Evolutionary conservation across 106 monocot genomes (phyloP).

Genomic region (Triglochin maritima): DNA sequence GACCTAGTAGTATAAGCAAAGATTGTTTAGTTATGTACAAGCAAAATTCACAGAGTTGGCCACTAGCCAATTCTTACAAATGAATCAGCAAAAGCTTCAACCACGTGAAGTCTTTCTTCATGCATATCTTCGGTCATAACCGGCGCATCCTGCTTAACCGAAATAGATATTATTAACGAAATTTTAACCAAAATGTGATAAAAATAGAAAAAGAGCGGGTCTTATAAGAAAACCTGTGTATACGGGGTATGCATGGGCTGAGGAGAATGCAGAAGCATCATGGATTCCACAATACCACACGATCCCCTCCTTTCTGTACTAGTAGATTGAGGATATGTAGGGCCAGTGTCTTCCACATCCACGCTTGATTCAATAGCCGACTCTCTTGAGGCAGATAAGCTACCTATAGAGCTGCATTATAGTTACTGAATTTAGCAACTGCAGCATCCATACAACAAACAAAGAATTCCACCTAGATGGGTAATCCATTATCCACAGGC

Average conservation of each 20-base stretch:
- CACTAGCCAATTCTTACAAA: conserved; percentile 39
- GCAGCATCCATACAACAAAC: no score
- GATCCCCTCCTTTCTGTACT: conserved; percentile 50
- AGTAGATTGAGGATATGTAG: conserved; percentile 14
- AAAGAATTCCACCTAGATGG: no score
- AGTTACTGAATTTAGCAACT: no score
- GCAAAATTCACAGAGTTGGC: no score
- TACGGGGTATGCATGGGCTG: conserved; percentile 83
- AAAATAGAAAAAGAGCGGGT: neutral
- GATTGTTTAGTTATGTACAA: no score
- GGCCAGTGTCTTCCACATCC: conserved; percentile 11
- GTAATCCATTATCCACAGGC: no score
- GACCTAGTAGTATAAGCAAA: no score
- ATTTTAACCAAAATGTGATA: no score
- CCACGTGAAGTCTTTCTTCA: conserved; percentile 84
- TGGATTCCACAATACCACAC: conserved; percentile 45
- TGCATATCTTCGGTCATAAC: conserved; percentile 99
- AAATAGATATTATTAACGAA: neutral
- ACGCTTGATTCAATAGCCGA: conserved; percentile 1
- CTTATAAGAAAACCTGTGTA: conserved; percentile 50
- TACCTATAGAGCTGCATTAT: neutral
- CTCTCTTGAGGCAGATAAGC: conserved; percentile 7
- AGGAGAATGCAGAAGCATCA: conserved; percentile 78
- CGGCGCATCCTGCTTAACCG: conserved; percentile 55
- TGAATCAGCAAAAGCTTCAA: conserved; percentile 77